Evolutionary conservation across 192 early-diverging fungal genomes (phyloP).

Genomic region (Mycoemilia scoparia): DNA sequence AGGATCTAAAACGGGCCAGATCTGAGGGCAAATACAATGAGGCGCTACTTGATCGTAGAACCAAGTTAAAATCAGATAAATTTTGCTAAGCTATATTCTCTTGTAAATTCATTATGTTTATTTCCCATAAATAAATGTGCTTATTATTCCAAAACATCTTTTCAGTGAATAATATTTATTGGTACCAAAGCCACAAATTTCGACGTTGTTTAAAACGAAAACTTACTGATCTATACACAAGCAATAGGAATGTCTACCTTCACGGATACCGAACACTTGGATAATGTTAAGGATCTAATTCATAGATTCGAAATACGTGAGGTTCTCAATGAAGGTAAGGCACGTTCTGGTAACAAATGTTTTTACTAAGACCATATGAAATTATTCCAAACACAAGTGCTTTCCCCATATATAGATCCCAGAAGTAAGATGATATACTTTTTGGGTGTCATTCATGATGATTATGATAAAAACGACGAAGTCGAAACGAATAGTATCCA

Average conservation of each 20-base stretch:
- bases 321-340: constrained; percentile 22
- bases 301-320: constrained; percentile 8
- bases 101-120: too few relatives aligned
- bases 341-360: too few relatives aligned
- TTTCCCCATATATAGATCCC: too few relatives aligned
- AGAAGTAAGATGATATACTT: constrained; percentile 20
- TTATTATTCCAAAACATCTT: too few relatives aligned
- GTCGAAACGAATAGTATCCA: background rate
- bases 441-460: constrained; percentile 11
- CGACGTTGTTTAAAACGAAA: too few relatives aligned
- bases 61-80: constrained; percentile 5
- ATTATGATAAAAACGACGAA: background rate
- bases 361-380: too few relatives aligned
- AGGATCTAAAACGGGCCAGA: background rate
- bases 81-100: too few relatives aligned
- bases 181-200: too few relatives aligned
- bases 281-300: constrained; percentile 5
- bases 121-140: too few relatives aligned
- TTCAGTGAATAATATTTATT: too few relatives aligned
- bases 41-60: constrained; percentile 3
- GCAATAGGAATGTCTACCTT: background rate
- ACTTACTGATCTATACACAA: background rate
- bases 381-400: too few relatives aligned
- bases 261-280: background rate
- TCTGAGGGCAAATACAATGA: constrained; percentile 1